Conservation (phyloP, 345 rosid genomes). For the Barbarea vulgaris region DNA sequence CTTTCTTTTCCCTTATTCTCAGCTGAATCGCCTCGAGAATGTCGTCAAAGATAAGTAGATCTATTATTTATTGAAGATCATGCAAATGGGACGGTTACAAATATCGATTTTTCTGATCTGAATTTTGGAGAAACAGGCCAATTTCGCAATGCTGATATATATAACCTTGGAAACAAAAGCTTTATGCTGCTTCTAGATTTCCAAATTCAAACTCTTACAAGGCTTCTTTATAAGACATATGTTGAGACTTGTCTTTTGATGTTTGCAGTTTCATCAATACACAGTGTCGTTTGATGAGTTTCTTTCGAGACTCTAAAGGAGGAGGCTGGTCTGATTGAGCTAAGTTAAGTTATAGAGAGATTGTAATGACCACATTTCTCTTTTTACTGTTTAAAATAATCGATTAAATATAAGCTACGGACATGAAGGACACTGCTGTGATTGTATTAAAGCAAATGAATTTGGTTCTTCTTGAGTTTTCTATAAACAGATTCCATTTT, state of each 20-base stretch:
- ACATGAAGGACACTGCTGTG: neutral
- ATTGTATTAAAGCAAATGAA: conserved; percentile 2
- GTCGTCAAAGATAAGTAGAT: neutral
- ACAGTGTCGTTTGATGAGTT: conserved; percentile 30
- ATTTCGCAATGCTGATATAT: neutral
- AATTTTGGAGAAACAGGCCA: neutral
- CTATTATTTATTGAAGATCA: neutral
- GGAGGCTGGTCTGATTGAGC: neutral
- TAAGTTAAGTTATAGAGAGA: conserved; percentile 4
- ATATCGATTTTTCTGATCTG: neutral
- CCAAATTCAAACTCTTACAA: neutral
- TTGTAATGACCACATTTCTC: conserved; percentile 10
- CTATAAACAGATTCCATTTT: too few species aligned
- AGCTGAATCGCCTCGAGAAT: neutral
- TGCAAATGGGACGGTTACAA: neutral
- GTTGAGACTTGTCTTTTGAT: conserved; percentile 14
- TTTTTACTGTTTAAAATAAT: neutral
- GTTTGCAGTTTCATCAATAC: conserved; percentile 35
- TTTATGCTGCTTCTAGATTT: neutral
- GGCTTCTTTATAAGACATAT: neutral
- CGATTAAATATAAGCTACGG: neutral
- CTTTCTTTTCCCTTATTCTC: neutral
- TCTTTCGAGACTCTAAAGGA: conserved; percentile 28
- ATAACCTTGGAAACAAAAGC: neutral
- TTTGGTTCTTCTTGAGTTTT: neutral